Conservation (phyloP, 2,329 filamentous ascomycete species). For the Trichophyton rubrum region DNA sequence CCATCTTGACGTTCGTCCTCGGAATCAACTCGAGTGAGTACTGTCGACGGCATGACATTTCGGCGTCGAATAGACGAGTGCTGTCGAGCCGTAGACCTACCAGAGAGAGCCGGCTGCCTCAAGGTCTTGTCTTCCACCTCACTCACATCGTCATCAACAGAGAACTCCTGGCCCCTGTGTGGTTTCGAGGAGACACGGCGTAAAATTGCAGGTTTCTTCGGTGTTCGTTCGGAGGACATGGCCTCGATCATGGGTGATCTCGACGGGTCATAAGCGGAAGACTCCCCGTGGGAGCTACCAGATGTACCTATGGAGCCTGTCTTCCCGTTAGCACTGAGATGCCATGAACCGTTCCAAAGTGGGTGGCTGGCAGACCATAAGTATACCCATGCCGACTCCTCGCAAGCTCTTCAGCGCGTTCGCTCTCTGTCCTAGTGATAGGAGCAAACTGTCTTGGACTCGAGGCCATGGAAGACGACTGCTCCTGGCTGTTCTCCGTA, state of each 20-base stretch:
- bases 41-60: conserved; percentile 21
- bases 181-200: conserved; percentile 69
- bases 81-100: conserved; percentile 24
- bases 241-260: conserved; percentile 35
- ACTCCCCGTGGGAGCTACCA: not conserved
- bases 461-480: conserved; percentile 6
- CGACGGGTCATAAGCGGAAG: conserved; percentile 19
- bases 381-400: not conserved
- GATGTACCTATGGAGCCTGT: not conserved
- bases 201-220: conserved; percentile 57
- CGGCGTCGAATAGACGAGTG: conserved; percentile 32
- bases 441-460: conserved; percentile 5
- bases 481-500: not conserved
- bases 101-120: conserved; percentile 19
- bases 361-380: conserved; percentile 5
- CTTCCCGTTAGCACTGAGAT: not conserved
- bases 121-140: conserved; percentile 55
- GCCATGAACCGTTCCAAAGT: not conserved
- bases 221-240: conserved; percentile 31
- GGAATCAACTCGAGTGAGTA: conserved; percentile 26
- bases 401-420: not conserved
- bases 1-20: conserved; percentile 29
- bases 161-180: conserved; percentile 75
- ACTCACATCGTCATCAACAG: conserved; percentile 71
- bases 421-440: conserved; percentile 3